Base-by-base conservation (phyloP, 2,329 filamentous ascomycete genomes). In the Nothophoma quercina region DNA sequence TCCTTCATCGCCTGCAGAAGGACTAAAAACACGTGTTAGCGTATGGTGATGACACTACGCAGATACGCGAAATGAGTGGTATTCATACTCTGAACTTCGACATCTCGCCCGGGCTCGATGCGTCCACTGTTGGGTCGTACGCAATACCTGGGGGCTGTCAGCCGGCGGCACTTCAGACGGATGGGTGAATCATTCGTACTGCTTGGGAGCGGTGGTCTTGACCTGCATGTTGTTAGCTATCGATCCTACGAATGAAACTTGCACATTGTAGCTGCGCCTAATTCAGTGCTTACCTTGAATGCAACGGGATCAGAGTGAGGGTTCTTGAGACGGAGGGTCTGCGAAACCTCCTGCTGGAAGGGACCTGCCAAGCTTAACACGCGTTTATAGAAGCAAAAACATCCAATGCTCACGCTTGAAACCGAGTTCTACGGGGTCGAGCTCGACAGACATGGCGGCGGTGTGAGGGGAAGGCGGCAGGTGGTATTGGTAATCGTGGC, bases 121-220 rank as follows among this genome's bases (percentile, higher is more conserved):
- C 93, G 90, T 68, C 95, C 95, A 44, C 93, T 96, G 81, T 99
- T 98, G 51, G 95, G 93, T 69, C 95, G 88, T 53, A 98, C 93
- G 76, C 95, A 98, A 80, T 99, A 99, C 82, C 93, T 97, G 69
- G 55, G 70, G 53, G 48, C 52, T 47, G 60, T 63, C 55, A 68
- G 60, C 49, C 26, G 52, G 29, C 38, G 60, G 60, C 44, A 50
- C 46, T 32, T 44, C 29, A n/a, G 21, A 59, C 53, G 21, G 55
- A 58, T 52, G 60, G 60, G 47, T 34, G 52, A 49, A 16, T 55
- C 51, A 50, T 41, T 77, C 89, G 72, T 90, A 99, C 93, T 98
- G 95, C 80, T 98, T 98, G 26, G 95, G 95, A 41, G 95, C 95
- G 59, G 95, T 99, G 40, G 95, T 99, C 87, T 99, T 99, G 77